Conservation (phyloP, 2,329 filamentous ascomycete species). For the Alternaria viburni region DNA sequence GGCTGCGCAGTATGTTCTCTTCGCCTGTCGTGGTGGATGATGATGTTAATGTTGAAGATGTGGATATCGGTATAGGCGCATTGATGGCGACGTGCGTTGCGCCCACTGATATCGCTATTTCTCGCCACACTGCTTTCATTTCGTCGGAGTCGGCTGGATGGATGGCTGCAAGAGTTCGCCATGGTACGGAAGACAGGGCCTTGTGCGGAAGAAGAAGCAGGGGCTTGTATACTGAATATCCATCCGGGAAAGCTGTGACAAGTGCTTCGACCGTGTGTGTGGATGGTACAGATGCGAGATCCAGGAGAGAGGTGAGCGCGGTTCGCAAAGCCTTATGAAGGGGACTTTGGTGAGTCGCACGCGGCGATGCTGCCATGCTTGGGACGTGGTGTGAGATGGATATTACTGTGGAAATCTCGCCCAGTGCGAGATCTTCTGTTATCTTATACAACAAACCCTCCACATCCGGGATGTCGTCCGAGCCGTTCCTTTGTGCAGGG, state of each 20-base stretch:
- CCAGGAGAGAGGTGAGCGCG: slow-evolving; percentile 21
- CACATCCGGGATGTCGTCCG: background rate
- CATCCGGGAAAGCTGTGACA: slow-evolving; percentile 38
- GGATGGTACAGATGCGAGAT: slow-evolving; percentile 15
- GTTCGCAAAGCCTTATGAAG: slow-evolving; percentile 29
- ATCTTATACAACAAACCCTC: slow-evolving; percentile 3
- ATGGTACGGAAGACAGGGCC: slow-evolving; percentile 49
- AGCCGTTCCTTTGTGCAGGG: background rate
- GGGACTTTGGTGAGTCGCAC: slow-evolving; percentile 18
- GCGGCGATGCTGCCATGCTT: background rate
- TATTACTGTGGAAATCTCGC: slow-evolving; percentile 17
- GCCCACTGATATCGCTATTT: slow-evolving; percentile 48
- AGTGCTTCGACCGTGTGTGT: slow-evolving; percentile 24
- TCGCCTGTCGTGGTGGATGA: background rate
- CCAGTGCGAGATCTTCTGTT: slow-evolving; percentile 15
- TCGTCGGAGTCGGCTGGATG: slow-evolving; percentile 27
- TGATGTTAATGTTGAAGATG: background rate
- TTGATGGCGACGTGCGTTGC: slow-evolving; percentile 66
- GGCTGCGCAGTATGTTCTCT: slow-evolving; percentile 75
- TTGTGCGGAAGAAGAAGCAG: slow-evolving; percentile 63
- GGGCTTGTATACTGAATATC: slow-evolving; percentile 63
- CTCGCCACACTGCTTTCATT: slow-evolving; percentile 34
- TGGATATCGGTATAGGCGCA: slow-evolving; percentile 58
- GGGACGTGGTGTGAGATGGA: slow-evolving; percentile 13
- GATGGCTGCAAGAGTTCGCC: slow-evolving; percentile 40